These are phyloP conservation scores for Asterella californica DNA, from an alignment of 225 moss, liverwort and hornwort species.

Conservation along the genomic window DNA sequence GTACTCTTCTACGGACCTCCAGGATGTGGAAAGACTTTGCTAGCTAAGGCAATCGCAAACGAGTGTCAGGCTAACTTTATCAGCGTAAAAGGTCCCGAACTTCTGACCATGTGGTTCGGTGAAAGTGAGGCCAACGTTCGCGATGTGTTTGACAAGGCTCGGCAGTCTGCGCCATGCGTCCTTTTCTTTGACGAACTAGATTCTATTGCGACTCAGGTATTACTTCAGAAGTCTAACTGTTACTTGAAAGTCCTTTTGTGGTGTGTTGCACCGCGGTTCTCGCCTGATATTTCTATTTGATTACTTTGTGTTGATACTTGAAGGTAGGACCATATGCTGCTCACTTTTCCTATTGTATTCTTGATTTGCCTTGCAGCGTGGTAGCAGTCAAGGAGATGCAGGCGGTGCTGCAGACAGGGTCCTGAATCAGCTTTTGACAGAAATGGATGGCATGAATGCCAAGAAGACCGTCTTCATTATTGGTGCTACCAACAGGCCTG, in stretches of 20 bases:
- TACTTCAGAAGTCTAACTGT: not conserved
- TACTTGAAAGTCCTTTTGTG: not conserved
- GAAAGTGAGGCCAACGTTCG: conserved; percentile 97
- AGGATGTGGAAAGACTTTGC: conserved; percentile 90
- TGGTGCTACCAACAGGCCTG: conserved; percentile 91
- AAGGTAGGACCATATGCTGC: not conserved
- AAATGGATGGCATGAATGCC: conserved; percentile 52
- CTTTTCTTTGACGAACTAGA: conserved; percentile 48
- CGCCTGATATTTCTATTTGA: not conserved
- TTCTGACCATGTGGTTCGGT: conserved; percentile 90
- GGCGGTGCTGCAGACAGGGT: conserved; percentile 48
- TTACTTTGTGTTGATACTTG: not conserved
- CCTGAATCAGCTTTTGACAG: conserved; percentile 42
- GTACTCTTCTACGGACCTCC: conserved; percentile 95
- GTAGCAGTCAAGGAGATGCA: conserved; percentile 38
- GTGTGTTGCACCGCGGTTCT: not conserved
- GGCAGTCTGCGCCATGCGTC: conserved; percentile 47
- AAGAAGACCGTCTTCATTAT: conserved; percentile 96
- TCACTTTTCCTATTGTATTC: not conserved
- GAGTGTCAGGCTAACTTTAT: conserved; percentile 83
- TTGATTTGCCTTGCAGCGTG: conserved; percentile 11
- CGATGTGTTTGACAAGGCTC: conserved; percentile 52
- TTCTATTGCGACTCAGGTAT: conserved; percentile 44
- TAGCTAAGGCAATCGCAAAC: conserved; percentile 90
- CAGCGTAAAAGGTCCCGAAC: conserved; percentile 79